Evolutionary conservation across 441 rosid species (phyloP), one percentile per base, ranked within the genome.

Genomic region (Aleurites moluccanus): DNA sequence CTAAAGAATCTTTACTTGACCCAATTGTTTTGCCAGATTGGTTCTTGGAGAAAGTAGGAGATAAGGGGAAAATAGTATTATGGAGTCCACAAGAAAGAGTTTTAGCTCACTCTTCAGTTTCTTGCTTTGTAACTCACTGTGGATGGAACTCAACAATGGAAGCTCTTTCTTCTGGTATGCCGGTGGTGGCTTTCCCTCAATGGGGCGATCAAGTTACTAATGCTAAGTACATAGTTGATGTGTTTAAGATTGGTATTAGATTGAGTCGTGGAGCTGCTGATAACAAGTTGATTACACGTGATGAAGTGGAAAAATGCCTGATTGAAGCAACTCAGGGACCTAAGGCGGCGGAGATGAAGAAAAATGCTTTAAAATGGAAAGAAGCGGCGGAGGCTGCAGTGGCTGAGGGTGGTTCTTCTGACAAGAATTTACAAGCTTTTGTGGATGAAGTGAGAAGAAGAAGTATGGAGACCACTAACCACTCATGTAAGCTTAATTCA

Each of bases 171-270:
- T 79, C 82, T 0, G 96, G 97, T 2, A 73, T 89, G 73, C 93
- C 94, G 0, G 86, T 91, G 44, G 77, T 90, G 47, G 89, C 89
- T 21, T 90, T 83, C 50, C 97, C 97, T 14, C 96, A 85, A n/a
- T 91, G 96, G 96, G 96, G 96, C 1, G 98, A 93, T 81, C 98
- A 93, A 73, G 96, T 89, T 27, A 92, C 97, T 0, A 70, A 93
- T 63, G 91, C 98, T 2, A 82, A 83, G 53, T 93, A 86, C 75
- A 74, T 91, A 78, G 85, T 82, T 1, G 92, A 93, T 2, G 91
- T 87, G 23, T 87, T 85, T 56, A 88, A 86, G 81, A 82, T 83
- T 0, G 98, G 98, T 7, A 80, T 89, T 40, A 86, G 92, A 16
- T 83, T 92, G 80, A 73, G 90, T 80, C 82, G 97, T 2, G 98